Conservation (phyloP, 2,329 filamentous ascomycete species). For the Penicillium capsulatum region DNA sequence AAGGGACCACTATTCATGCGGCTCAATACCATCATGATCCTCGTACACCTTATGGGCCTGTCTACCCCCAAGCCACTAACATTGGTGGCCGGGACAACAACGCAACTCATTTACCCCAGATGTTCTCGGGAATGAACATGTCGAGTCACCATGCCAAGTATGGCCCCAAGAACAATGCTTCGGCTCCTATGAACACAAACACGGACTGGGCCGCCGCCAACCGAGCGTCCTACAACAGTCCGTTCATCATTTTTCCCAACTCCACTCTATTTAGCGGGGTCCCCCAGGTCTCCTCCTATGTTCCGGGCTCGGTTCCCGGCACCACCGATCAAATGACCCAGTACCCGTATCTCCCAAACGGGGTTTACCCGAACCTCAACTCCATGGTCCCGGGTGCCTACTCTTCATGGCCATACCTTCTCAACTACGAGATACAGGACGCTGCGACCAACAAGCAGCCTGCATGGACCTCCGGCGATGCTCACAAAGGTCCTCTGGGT, state of each 20-base stretch:
- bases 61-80: constrained; percentile 20
- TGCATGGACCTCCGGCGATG: constrained; percentile 43
- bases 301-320: constrained; percentile 25
- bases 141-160: constrained; percentile 31
- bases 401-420: constrained; percentile 33
- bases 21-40: constrained; percentile 25
- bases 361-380: constrained; percentile 37
- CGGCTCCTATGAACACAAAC: constrained; percentile 23
- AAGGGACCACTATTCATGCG: constrained; percentile 20
- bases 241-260: constrained; percentile 32
- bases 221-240: constrained; percentile 28
- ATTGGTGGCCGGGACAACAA: constrained; percentile 18
- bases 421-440: constrained; percentile 36
- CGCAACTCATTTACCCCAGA: constrained; percentile 19
- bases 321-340: constrained; percentile 32
- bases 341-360: constrained; percentile 35
- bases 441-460: constrained; percentile 28
- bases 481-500: constrained; percentile 51
- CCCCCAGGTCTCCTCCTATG: constrained; percentile 27
- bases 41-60: constrained; percentile 22
- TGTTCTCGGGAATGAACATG: constrained; percentile 26
- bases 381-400: constrained; percentile 34
- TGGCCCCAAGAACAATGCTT: constrained; percentile 25
- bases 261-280: constrained; percentile 32
- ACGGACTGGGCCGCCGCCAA: constrained; percentile 28